Evolutionary conservation across 2,329 filamentous ascomycete species (phyloP).

Genomic region (Aurifilum marmelostoma): DNA sequence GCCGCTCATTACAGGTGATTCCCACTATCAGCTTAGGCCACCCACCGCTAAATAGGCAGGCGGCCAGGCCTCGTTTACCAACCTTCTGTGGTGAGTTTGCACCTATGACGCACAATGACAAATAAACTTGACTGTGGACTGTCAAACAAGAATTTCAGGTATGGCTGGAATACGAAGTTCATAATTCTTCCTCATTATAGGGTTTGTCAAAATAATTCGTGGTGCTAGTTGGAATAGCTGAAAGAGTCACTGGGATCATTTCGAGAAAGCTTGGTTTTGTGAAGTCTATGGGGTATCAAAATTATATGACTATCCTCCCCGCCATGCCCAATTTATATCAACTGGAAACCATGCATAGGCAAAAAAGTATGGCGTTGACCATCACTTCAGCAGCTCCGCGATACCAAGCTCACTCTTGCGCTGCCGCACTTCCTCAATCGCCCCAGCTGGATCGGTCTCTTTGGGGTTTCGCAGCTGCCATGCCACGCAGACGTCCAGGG

Average conservation of each 20-base stretch:
- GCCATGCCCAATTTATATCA: background rate
- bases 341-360: no score
- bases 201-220: background rate
- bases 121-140: background rate
- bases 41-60: background rate
- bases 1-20: background rate
- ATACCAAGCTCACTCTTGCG: conserved; percentile 58
- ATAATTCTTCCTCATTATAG: background rate
- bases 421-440: conserved; percentile 61
- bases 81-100: background rate
- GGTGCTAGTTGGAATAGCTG: background rate
- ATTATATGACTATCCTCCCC: background rate
- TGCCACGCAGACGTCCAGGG: conserved; percentile 77
- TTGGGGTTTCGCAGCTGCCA: conserved; percentile 88
- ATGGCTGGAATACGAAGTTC: background rate
- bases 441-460: conserved; percentile 59
- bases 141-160: background rate
- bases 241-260: background rate
- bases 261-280: background rate
- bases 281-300: conserved; percentile 15
- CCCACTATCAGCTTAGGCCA: background rate
- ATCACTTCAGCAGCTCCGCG: conserved; percentile 1
- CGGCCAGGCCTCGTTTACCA: background rate
- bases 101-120: background rate
- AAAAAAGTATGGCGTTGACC: background rate